Evolutionary conservation across 139 green algal species (phyloP).

Genomic region (Yamagishiella unicocca): DNA sequence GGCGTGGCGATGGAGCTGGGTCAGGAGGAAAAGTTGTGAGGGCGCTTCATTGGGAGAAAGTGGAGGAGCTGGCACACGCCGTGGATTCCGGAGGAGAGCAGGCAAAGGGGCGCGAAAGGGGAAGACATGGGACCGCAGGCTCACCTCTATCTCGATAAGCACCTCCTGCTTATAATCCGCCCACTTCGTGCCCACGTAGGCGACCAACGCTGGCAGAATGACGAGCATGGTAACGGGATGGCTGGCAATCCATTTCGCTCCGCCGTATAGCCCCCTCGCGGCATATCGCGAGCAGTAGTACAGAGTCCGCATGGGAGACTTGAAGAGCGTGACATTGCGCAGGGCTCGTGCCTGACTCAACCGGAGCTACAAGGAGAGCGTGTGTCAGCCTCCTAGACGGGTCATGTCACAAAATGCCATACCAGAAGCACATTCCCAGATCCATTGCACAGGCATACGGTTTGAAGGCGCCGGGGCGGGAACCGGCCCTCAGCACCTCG

Average conservation of each 20-base stretch:
- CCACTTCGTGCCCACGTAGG: constrained; percentile 65
- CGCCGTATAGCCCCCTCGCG: constrained; percentile 18
- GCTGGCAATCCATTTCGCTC: constrained; percentile 65
- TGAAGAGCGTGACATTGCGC: constrained; percentile 67
- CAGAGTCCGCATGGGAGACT: constrained; percentile 69
- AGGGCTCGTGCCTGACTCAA: constrained; percentile 36
- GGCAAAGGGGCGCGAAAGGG: not conserved
- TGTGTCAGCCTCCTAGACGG: not conserved
- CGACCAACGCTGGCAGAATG: constrained; percentile 68
- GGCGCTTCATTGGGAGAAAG: too few relatives aligned
- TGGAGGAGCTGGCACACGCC: not conserved
- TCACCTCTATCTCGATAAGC: constrained; percentile 44
- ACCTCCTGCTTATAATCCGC: not conserved
- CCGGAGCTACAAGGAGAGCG: constrained; percentile 42
- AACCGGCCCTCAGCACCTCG: too few relatives aligned
- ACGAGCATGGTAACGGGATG: constrained; percentile 81
- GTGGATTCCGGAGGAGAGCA: too few relatives aligned
- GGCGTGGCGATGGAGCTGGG: too few relatives aligned
- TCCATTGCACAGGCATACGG: not conserved
- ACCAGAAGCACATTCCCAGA: not conserved
- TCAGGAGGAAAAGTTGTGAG: too few relatives aligned
- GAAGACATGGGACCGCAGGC: not conserved
- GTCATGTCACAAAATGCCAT: not conserved
- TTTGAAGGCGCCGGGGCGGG: not conserved
- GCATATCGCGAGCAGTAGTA: constrained; percentile 67